A percentile compares a stretch with the other conserved stretches of the same genome.
Evolutionary conservation across 148 eudicot genomes (phyloP).

Genomic region (Polygonum maritimum): DNA sequence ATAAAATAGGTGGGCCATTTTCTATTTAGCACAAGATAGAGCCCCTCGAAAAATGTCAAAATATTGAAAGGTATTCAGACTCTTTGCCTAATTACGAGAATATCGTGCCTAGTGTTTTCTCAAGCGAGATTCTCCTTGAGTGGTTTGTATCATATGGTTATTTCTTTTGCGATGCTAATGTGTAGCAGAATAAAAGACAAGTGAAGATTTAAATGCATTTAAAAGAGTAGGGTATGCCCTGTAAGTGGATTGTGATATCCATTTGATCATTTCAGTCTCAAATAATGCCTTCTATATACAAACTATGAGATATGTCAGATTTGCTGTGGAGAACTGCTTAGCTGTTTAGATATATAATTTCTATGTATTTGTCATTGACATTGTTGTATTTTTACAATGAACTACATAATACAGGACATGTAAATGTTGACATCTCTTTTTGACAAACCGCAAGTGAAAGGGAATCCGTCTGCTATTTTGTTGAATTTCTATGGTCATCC

Average conservation of each 20-base stretch:
- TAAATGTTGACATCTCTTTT: not conserved
- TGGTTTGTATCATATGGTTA: not conserved
- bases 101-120: too few relatives aligned
- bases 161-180: not conserved
- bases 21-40: too few relatives aligned
- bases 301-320: not conserved
- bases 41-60: too few relatives aligned
- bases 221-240: not conserved
- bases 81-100: too few relatives aligned
- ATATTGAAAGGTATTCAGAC: too few relatives aligned
- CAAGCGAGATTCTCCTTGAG: too few relatives aligned
- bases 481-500: not conserved
- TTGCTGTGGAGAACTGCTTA: not conserved
- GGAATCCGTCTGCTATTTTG: not conserved
- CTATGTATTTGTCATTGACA: not conserved
- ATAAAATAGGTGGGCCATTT: too few relatives aligned
- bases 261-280: too few relatives aligned
- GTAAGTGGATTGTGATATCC: too few relatives aligned
- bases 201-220: not conserved
- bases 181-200: not conserved
- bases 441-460: not conserved
- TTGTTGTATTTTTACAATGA: not conserved
- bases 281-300: not conserved
- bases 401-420: not conserved
- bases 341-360: not conserved